These are phyloP conservation scores for Boletus vermiculosoides DNA, from an alignment of 768 basidiomycete genomes.

Conservation along the genomic window DNA sequence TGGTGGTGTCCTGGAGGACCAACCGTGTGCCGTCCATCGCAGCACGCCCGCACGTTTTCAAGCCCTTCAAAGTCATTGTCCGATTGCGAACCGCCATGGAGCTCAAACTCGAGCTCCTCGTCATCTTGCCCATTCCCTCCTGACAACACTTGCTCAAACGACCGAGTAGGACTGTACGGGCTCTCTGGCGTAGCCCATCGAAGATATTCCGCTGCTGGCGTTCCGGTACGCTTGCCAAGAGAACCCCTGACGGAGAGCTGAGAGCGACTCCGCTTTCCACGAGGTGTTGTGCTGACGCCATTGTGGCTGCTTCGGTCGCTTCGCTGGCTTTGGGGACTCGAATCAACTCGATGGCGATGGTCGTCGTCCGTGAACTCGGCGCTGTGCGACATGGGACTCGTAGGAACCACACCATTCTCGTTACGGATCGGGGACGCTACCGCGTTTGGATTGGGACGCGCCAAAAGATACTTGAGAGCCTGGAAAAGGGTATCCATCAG, in stretches of 20 bases:
- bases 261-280: constrained; percentile 74
- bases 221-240: constrained; percentile 82
- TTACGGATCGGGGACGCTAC: constrained; percentile 27
- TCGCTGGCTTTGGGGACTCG: constrained; percentile 75
- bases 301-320: constrained; percentile 59
- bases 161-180: constrained; percentile 72
- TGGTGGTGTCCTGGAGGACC: constrained; percentile 56
- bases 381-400: constrained; percentile 49
- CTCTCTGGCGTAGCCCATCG: constrained; percentile 75
- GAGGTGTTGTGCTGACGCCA: constrained; percentile 72
- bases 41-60: constrained; percentile 93
- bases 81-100: constrained; percentile 69
- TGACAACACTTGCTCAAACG: constrained; percentile 54
- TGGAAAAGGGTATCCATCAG: constrained; percentile 31
- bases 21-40: constrained; percentile 84
- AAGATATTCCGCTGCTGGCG: constrained; percentile 89
- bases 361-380: constrained; percentile 52
- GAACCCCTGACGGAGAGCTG: constrained; percentile 72
- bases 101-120: constrained; percentile 78
- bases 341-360: constrained; percentile 43
- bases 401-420: constrained; percentile 37
- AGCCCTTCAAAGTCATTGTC: constrained; percentile 88
- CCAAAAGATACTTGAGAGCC: constrained; percentile 89
- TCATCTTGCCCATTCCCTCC: constrained; percentile 40
- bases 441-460: constrained; percentile 54